Conservation (phyloP, 202 grass and related monocot species). For the Thinopyrum obtusiflorum region DNA sequence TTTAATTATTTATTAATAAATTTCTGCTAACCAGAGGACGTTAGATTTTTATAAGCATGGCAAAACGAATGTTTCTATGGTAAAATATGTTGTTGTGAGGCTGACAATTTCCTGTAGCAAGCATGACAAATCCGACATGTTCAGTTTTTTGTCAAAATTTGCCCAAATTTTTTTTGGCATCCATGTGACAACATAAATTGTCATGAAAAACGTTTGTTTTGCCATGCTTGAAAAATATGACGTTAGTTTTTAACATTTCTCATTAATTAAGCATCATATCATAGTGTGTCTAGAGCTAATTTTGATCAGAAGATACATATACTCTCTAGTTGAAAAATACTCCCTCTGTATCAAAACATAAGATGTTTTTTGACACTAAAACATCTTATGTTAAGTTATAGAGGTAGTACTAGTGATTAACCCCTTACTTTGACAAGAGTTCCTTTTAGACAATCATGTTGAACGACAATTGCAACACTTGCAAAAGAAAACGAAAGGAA, state of each 20-base stretch:
- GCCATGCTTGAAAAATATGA: too few relatives aligned
- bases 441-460: not conserved
- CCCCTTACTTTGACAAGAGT: not conserved
- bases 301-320: not conserved
- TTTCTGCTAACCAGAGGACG: not conserved
- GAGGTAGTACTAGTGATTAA: not conserved
- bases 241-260: too few relatives aligned
- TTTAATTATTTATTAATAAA: not conserved
- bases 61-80: too few relatives aligned
- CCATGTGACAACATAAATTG: too few relatives aligned
- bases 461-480: not conserved
- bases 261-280: not conserved
- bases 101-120: not conserved
- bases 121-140: not conserved
- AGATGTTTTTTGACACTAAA: too few relatives aligned
- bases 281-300: not conserved
- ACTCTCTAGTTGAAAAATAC: not conserved
- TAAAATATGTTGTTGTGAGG: too few relatives aligned
- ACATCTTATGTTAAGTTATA: too few relatives aligned
- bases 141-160: not conserved
- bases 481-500: not conserved
- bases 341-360: not conserved
- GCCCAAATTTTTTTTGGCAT: too few relatives aligned
- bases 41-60: not conserved
- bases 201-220: too few relatives aligned